A percentile compares a stretch with the other conserved stretches of the same genome.
Conservation (phyloP, 2,329 filamentous ascomycete species). For the Pyrenochaeta sp. region DNA sequence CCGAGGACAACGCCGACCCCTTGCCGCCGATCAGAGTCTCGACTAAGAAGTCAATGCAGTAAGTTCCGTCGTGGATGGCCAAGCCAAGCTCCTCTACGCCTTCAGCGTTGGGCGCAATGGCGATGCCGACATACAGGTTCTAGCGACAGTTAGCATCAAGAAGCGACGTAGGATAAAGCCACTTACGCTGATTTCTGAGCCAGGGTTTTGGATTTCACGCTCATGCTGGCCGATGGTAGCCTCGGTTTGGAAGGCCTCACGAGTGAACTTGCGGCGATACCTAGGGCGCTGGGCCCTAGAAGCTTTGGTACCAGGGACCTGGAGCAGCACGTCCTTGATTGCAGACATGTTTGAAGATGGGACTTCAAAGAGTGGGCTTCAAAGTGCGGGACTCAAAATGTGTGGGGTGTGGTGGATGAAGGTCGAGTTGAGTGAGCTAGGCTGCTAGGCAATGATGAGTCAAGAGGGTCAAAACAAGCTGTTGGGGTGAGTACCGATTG, state of each 20-base stretch:
- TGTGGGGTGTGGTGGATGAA: no score
- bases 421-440: no score
- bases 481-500: no score
- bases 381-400: not conserved
- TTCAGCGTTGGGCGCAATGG: conserved; percentile 61
- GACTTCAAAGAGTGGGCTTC: no score
- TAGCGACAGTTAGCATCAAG: conserved; percentile 13
- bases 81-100: conserved; percentile 61
- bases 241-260: not conserved
- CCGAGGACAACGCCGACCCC: conserved; percentile 1
- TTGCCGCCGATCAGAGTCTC: conserved; percentile 7
- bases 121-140: conserved; percentile 67
- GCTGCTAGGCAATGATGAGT: no score
- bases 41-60: conserved; percentile 75
- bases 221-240: not conserved
- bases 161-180: no score
- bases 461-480: no score
- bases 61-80: conserved; percentile 76
- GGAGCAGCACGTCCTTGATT: no score
- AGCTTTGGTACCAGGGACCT: not conserved
- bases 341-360: not conserved
- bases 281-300: not conserved
- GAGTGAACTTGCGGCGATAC: not conserved
- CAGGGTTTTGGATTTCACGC: not conserved
- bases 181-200: not conserved